Conservation (phyloP, 1,284 basidiomycete species). For the Exsudoporus floridanus region DNA sequence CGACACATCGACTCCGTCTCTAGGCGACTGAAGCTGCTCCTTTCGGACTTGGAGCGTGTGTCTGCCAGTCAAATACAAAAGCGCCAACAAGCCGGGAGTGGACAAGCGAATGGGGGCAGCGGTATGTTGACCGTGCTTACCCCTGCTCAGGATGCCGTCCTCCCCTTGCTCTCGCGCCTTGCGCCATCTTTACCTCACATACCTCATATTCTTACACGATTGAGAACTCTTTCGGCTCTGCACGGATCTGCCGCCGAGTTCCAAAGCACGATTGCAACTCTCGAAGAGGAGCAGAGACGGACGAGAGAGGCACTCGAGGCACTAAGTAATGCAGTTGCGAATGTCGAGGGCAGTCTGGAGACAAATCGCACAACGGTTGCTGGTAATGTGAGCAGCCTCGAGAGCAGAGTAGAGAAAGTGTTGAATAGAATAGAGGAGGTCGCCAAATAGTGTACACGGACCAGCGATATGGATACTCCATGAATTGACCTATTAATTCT, state of each 20-base stretch:
- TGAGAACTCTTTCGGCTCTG: conserved; percentile 80
- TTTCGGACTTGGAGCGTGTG: conserved; percentile 89
- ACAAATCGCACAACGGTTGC: conserved; percentile 74
- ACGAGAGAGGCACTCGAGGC: conserved; percentile 64
- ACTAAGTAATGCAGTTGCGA: conserved; percentile 64
- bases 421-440: conserved; percentile 29
- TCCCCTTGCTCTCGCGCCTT: conserved; percentile 80
- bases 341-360: conserved; percentile 74
- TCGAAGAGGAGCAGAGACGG: conserved; percentile 72
- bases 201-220: conserved; percentile 84
- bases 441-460: conserved; percentile 7
- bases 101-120: conserved; percentile 32
- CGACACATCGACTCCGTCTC: conserved; percentile 97
- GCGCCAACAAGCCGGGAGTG: conserved; percentile 40
- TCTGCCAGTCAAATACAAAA: conserved; percentile 41
- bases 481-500: background rate
- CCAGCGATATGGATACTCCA: conserved; percentile 1
- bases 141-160: conserved; percentile 60
- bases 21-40: conserved; percentile 86
- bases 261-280: conserved; percentile 62
- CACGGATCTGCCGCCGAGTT: conserved; percentile 84
- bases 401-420: conserved; percentile 31
- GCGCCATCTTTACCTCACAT: conserved; percentile 88
- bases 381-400: conserved; percentile 70
- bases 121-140: conserved; percentile 41